phyloP scores from a whole-genome alignment of 495 filamentous ascomycete genomes.

The Penicillium canariense region DNA sequence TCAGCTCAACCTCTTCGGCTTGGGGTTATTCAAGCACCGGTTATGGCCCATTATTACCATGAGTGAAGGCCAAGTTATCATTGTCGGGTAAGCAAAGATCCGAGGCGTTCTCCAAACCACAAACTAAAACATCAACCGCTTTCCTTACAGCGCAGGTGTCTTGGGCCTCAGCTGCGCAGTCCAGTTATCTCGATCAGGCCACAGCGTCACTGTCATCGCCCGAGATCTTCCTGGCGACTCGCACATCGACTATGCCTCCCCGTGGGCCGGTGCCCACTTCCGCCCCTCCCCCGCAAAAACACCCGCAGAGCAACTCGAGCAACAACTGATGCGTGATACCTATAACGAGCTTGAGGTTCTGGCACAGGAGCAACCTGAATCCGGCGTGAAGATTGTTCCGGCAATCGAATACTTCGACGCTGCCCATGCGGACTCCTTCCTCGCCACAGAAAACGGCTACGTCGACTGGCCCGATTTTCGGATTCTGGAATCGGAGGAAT shows the following conservation, averaged over 20 bases:
- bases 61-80: not conserved
- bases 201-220: not conserved
- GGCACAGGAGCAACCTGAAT: slow-evolving; percentile 6
- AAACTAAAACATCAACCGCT: not conserved
- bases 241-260: slow-evolving; percentile 41
- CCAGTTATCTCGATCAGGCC: not conserved
- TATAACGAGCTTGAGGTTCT: slow-evolving; percentile 10
- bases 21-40: not conserved
- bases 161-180: not conserved
- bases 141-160: not conserved
- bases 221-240: slow-evolving; percentile 2
- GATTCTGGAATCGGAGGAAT: slow-evolving; percentile 5
- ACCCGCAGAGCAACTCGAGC: not conserved
- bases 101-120: no score
- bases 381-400: slow-evolving; percentile 8
- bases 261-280: slow-evolving; percentile 54
- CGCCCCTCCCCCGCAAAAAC: slow-evolving; percentile 37
- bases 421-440: slow-evolving; percentile 8
- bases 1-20: not conserved
- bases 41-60: not conserved
- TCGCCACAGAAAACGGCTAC: slow-evolving; percentile 12
- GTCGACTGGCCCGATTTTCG: slow-evolving; percentile 13
- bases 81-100: not conserved
- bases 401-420: slow-evolving; percentile 17
- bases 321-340: slow-evolving; percentile 14